These are phyloP conservation scores for Tuber brumale DNA, from an alignment of 495 filamentous ascomycete species.

Conservation along the genomic window DNA sequence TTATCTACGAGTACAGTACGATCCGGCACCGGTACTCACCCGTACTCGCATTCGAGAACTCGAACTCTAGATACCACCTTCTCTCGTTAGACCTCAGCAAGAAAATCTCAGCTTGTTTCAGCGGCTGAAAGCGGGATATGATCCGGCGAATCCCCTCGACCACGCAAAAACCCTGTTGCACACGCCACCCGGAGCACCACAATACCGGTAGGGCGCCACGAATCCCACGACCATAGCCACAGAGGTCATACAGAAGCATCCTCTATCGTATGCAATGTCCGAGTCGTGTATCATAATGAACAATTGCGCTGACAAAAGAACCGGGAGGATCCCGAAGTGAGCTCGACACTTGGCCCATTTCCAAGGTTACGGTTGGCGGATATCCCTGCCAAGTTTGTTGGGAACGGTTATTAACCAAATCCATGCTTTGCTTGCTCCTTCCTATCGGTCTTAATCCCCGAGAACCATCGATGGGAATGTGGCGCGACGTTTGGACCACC, in stretches of 20 bases:
- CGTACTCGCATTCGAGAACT: not conserved
- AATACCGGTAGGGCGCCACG: not conserved
- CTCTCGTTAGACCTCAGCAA: not conserved
- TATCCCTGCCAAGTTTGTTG: not conserved
- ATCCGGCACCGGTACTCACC: not conserved
- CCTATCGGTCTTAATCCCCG: not conserved
- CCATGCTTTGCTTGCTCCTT: not conserved
- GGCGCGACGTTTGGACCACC: not conserved
- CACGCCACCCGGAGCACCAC: not conserved
- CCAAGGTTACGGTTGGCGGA: not conserved
- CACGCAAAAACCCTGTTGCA: not conserved
- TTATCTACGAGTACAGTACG: not conserved
- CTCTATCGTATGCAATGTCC: not conserved
- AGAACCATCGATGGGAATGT: not conserved
- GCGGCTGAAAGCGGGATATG: not conserved
- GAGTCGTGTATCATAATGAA: not conserved
- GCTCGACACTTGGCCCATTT: not conserved
- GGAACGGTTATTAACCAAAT: not conserved
- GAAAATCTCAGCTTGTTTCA: conserved; percentile 1
- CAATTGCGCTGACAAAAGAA: not conserved
- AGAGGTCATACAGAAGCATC: not conserved
- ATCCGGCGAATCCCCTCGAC: not conserved
- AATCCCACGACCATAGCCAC: not conserved
- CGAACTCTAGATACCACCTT: not conserved
- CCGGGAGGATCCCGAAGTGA: not conserved